Base-by-base conservation (phyloP, 305 asterid species). In the Coffea humblotiana region DNA sequence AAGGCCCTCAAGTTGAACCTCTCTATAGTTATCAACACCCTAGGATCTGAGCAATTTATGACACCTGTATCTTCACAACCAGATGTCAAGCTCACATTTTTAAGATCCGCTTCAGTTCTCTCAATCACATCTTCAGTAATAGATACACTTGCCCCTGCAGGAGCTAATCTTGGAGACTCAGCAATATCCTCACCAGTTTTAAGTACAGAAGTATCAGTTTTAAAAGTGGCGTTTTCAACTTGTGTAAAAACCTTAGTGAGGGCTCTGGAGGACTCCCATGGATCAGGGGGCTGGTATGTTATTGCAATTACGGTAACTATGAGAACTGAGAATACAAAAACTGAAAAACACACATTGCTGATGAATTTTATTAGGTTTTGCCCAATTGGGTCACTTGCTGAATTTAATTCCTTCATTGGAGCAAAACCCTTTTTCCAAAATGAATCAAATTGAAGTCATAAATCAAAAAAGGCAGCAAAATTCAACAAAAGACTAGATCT, bases 121-220 rank as follows among this genome's bases (percentile, higher is more conserved):
- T 88, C 90, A 52, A 92, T 92, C 3, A 87, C 72, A 27, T 91
- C 86, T 81, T 95, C 98, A 21, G 90, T 91, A 52, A 95, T 85
- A 0, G 96, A 84, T 0, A 81, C 66, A 70, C 71, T 12, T 7
- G 90, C 77, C 18, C 90, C 93, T 32, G 74, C 79, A 12, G 89
- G 89, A 11, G 87, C 70, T 21, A 77, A 81, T 23, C 61, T 79
- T 0, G 97, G 96, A 81, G 95, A 6, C 18, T 82, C 70, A 67
- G 89, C 89, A 72, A 91, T 78, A 82, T 95, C 99, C 90, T 95
- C 99, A 21, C 99, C 98, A n/a, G 98, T 95, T 86, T 88, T 95
- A 0, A 95, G 86, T 49, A 92, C 89, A 12, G 97, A 92, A 74
- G 83, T 85, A 76, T 94, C 98, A 43, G 92, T 83, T 72, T 87